These are phyloP conservation scores for Aurinia saxatilis DNA, from an alignment of 345 rosid species.

Conservation along the genomic window DNA sequence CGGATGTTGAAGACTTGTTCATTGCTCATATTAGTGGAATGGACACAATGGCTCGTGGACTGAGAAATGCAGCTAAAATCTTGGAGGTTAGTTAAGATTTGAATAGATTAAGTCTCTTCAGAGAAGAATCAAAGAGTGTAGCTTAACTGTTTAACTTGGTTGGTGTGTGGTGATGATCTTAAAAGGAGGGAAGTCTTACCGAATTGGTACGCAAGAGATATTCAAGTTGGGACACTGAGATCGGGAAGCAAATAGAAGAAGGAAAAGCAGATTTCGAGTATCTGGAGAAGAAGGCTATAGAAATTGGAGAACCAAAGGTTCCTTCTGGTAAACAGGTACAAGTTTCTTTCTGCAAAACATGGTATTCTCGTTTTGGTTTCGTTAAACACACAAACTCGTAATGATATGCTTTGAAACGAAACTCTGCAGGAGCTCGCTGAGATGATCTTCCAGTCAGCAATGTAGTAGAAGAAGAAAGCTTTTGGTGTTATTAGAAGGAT, in stretches of 20 bases:
- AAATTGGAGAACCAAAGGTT: conserved; percentile 87
- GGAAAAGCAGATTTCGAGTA: conserved; percentile 76
- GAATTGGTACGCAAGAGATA: conserved; percentile 68
- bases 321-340: conserved; percentile 92
- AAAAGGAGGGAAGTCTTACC: conserved; percentile 61
- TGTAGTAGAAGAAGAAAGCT: conserved; percentile 13
- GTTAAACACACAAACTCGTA: background rate
- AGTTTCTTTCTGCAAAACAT: background rate
- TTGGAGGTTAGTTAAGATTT: conserved; percentile 47
- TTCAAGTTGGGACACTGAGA: conserved; percentile 64
- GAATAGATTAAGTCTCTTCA: background rate
- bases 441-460: conserved; percentile 71
- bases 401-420: background rate
- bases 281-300: conserved; percentile 79
- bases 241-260: conserved; percentile 67
- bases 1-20: conserved; percentile 89
- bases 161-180: background rate
- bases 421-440: conserved; percentile 82
- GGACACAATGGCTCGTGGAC: conserved; percentile 93
- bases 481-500: background rate
- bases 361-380: background rate
- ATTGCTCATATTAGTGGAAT: conserved; percentile 81
- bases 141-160: background rate
- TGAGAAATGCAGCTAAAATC: conserved; percentile 72
- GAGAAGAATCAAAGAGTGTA: background rate